Base-by-base conservation (phyloP, 2,329 filamentous ascomycete species). In the Eurotiales sp. region DNA sequence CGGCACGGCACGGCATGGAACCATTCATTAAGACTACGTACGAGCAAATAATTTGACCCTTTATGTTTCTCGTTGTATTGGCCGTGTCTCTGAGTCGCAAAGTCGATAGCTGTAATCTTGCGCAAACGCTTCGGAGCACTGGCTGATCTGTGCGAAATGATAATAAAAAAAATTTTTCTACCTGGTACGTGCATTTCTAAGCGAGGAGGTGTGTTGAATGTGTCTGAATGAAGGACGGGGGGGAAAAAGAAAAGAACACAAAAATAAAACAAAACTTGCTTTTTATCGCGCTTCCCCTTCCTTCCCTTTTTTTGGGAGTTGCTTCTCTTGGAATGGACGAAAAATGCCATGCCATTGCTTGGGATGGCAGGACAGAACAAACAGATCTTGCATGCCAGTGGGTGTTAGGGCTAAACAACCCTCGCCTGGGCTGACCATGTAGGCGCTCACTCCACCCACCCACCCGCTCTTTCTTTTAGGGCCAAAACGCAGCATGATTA, bases 121-220 rank as follows among this genome's bases (percentile, higher is more conserved):
- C 27, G 25, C 25, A 46, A 46, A 36, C 30, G 39, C 44, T 46
- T 30, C 30, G n/a, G n/a, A n/a, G n/a, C n/a, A n/a, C n/a, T n/a
- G n/a, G n/a, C n/a, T 50, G 39, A 50, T 50, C 47, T 50, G 47
- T 50, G 47, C 47, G 39, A 27, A 27, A 6, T 27, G 5, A 10
- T 6, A 27, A 49, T 29, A 34, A 39, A 23, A 42, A 42, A 34
- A 19, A 30, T 23, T 8, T 50, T 50, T 50, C 32, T 30, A 43
- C 47, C 23, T 50, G 47, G 47, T 50, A 50, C 47, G 47, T 50
- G 47, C 47, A 39, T 30, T 42, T 42, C 32, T 50, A 42, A 50
- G 47, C 47, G 47, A 50, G 47, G 46, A 41, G 45, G 45, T 34
- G 23, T 32, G 46, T 12, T 14, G 14, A 23, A 48, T 21, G 21